These are phyloP conservation scores for Phycomyces nitens DNA, from an alignment of 192 early-diverging fungal species.

Conservation along the genomic window DNA sequence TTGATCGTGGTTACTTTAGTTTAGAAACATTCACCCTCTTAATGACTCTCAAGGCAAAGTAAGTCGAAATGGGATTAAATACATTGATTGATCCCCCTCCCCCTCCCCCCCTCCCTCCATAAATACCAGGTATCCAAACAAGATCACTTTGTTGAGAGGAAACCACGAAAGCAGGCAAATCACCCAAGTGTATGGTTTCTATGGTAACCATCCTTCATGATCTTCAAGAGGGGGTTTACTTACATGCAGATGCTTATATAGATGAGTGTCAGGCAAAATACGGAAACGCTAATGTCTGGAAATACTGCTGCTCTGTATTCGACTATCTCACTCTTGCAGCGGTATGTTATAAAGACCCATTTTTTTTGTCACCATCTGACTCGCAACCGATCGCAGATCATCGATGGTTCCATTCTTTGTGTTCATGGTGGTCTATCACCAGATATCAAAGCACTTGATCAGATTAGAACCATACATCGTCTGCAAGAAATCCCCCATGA, in stretches of 20 bases:
- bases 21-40: conserved; percentile 94
- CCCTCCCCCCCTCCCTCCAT: no score
- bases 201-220: conserved; percentile 49
- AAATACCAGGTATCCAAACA: conserved; percentile 83
- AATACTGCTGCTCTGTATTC: conserved; percentile 92
- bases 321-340: conserved; percentile 90
- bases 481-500: conserved; percentile 94
- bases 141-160: conserved; percentile 91
- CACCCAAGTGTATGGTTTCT: conserved; percentile 96
- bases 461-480: conserved; percentile 92
- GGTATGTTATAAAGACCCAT: conserved; percentile 43
- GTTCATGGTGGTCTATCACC: conserved; percentile 93
- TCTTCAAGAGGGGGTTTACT: background rate
- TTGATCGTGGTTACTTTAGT: conserved; percentile 97
- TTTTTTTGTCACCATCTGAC: background rate
- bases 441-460: conserved; percentile 89
- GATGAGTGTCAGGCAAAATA: conserved; percentile 94
- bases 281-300: conserved; percentile 94
- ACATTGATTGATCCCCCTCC: no score
- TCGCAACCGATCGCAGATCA: conserved; percentile 55
- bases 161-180: conserved; percentile 98
- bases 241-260: conserved; percentile 22
- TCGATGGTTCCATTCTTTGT: conserved; percentile 90
- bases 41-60: conserved; percentile 91
- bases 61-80: conserved; percentile 7